Percentiles rank a stretch among this genome's conserved stretches.
Conservation (phyloP, 140 eudicot species). For the Anethum foeniculum region DNA sequence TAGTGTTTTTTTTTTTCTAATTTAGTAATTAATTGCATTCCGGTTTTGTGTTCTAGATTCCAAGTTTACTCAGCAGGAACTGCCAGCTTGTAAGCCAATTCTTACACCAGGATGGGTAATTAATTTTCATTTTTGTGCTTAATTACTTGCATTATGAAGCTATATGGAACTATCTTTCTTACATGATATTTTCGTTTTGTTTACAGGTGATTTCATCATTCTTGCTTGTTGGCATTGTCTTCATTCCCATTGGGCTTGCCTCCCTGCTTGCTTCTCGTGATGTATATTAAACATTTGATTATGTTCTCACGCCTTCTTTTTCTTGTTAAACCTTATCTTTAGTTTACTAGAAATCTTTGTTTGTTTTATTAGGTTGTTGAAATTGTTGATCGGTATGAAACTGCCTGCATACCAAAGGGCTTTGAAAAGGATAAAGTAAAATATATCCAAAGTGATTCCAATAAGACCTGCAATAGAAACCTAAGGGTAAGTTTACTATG, state of each 20-base stretch:
- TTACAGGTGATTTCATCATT: conserved; percentile 75
- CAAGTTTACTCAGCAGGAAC: conserved; percentile 73
- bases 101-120: conserved; percentile 66
- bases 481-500: conserved; percentile 24
- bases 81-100: conserved; percentile 79
- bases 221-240: conserved; percentile 63
- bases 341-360: conserved; percentile 13
- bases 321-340: not conserved
- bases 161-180: not conserved
- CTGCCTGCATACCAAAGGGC: conserved; percentile 38
- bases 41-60: not conserved
- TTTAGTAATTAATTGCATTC: not conserved
- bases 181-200: not conserved
- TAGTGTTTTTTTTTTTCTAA: not conserved
- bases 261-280: conserved; percentile 83
- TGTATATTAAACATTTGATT: conserved; percentile 31
- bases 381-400: conserved; percentile 72
- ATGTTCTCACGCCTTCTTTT: not conserved
- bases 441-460: conserved; percentile 50
- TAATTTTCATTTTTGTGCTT: not conserved
- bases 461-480: conserved; percentile 60
- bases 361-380: conserved; percentile 63
- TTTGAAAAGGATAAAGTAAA: conserved; percentile 45
- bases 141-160: not conserved
- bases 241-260: conserved; percentile 77